Evolutionary conservation across 1,284 basidiomycete genomes (phyloP), one percentile per base, ranked within the genome.

Genomic region (Ceratobasidium papillatum): DNA sequence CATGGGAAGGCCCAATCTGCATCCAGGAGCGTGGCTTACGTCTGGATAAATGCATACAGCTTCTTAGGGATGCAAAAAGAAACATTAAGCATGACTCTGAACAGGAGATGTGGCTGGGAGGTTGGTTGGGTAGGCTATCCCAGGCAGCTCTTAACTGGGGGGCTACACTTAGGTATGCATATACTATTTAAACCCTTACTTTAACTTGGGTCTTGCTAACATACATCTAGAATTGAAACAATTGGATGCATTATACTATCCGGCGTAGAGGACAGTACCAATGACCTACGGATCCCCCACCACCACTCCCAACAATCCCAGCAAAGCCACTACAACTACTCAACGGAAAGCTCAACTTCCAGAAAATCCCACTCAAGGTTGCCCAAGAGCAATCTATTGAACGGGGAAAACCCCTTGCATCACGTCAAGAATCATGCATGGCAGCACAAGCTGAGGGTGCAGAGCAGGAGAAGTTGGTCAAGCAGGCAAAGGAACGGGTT

Each of bases 1-100:
- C 56, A 27, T 59, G 56, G 56, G 30, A 32, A 34, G 56, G 56
- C 56, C 56, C 56, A 38, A 59, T 59, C 32, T n/a, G 17, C 34
- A 59, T 59, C 19, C 56, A 34, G 12, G 56, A 59, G 34, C 9
- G 56, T 34, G 56, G 56, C 34, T 36, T 17, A 12, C 56, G 34
- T 34, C 56, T 59, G 14, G 34, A 34, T 4, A 8, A 12, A 5
- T 59, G 56, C 34, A 36, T 59, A n/a, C 56, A 59, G 34, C 17
- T 59, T 34, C 56, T 59, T n/a, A 25, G 34, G 7, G 17, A 59
- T 17, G 56, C 56, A 2, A 36, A 17, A 9, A n/a, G 4, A n/a
- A 59, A 59, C 12, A 38, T 59, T 5, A 34, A 4, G 17, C n/a
- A 27, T 30, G 25, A 8, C 8, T n/a, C 8, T 2, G 52, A 56